These are phyloP conservation scores for Colletotrichum sp. DNA, from an alignment of 2,329 filamentous ascomycete species.

Conservation along the genomic window DNA sequence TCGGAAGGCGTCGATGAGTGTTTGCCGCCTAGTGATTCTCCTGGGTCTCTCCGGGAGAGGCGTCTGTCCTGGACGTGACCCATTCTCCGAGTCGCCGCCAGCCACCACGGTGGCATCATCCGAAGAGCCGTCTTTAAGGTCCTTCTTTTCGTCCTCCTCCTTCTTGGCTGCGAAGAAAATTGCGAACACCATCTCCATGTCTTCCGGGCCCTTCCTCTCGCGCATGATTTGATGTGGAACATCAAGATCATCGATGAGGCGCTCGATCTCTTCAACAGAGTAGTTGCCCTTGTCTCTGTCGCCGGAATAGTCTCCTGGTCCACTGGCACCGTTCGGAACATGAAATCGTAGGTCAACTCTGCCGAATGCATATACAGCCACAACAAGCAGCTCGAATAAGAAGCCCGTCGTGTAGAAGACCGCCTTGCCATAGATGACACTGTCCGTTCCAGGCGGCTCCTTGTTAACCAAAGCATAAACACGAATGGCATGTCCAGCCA, in stretches of 20 bases:
- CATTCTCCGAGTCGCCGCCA: not conserved
- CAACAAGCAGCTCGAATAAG: constrained; percentile 32
- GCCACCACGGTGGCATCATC: not conserved
- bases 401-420: constrained; percentile 41
- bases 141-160: not conserved
- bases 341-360: constrained; percentile 34
- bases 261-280: constrained; percentile 21
- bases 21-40: constrained; percentile 14
- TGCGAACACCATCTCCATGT: constrained; percentile 12
- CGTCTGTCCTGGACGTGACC: not conserved
- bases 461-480: constrained; percentile 29
- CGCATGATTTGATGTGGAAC: constrained; percentile 24
- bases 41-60: constrained; percentile 10
- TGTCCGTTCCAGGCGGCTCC: constrained; percentile 23
- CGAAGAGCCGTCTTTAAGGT: not conserved
- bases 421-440: constrained; percentile 34
- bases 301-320: constrained; percentile 28
- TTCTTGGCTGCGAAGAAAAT: constrained; percentile 16
- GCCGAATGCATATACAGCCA: constrained; percentile 28
- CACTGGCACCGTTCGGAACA: constrained; percentile 32
- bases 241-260: constrained; percentile 4
- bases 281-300: constrained; percentile 6
- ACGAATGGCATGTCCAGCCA: constrained; percentile 25
- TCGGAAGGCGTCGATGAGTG: constrained; percentile 12
- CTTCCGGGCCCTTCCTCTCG: constrained; percentile 1